A percentile compares a stretch with the other conserved stretches of the same genome.
These are phyloP conservation scores for Nakazawaea molendinolei DNA, from an alignment of 805 yeast genomes.

Conservation along the genomic window DNA sequence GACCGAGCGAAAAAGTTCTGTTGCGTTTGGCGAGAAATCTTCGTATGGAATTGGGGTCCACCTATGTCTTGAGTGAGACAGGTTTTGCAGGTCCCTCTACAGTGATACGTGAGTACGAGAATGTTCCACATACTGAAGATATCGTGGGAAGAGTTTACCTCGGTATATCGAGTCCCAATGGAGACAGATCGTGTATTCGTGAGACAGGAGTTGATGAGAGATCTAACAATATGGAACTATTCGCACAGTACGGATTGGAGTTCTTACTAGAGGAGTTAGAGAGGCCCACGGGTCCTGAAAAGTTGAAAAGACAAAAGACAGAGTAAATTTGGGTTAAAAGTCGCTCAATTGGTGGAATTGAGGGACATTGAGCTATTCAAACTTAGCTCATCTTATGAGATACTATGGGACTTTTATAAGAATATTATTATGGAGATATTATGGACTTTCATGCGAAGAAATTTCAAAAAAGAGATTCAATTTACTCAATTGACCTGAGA, in stretches of 20 bases:
- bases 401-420: too few relatives aligned
- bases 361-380: too few relatives aligned
- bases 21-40: constrained; percentile 71
- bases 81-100: constrained; percentile 80
- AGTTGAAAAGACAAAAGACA: too few relatives aligned
- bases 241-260: constrained; percentile 62
- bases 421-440: too few relatives aligned
- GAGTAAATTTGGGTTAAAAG: too few relatives aligned
- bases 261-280: constrained; percentile 48
- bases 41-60: constrained; percentile 73
- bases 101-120: constrained; percentile 29
- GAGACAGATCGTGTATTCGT: constrained; percentile 39
- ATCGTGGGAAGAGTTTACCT: constrained; percentile 64
- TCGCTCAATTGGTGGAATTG: too few relatives aligned
- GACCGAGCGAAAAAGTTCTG: constrained; percentile 75
- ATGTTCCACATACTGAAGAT: constrained; percentile 13
- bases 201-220: constrained; percentile 47
- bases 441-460: too few relatives aligned
- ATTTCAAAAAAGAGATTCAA: too few relatives aligned
- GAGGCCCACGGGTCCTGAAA: too few relatives aligned
- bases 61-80: constrained; percentile 76
- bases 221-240: constrained; percentile 64
- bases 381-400: too few relatives aligned
- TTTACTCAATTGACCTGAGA: too few relatives aligned
- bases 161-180: constrained; percentile 63